Conservation (phyloP, 768 basidiomycete species). For the Hortiboletus campestris region DNA sequence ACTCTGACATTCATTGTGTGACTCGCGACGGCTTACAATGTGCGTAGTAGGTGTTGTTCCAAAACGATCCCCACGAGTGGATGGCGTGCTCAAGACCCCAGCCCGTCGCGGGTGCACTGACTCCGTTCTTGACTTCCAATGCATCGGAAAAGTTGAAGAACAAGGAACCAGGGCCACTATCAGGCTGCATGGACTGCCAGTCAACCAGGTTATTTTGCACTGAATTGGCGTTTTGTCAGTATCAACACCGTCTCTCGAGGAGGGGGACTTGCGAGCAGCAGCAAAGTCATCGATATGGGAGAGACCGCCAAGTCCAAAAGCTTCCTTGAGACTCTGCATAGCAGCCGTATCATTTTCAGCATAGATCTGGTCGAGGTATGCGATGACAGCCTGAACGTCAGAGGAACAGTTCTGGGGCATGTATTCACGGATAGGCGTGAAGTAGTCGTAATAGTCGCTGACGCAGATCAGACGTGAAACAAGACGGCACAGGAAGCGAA, state of each 20-base stretch:
- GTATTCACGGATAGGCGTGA: conserved; percentile 63
- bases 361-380: conserved; percentile 60
- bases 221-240: conserved; percentile 33
- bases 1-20: not conserved
- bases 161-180: conserved; percentile 38
- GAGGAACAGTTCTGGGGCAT: conserved; percentile 76
- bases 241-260: not conserved
- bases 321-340: conserved; percentile 52
- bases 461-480: not conserved
- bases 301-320: conserved; percentile 56
- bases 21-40: conserved; percentile 36
- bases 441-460: conserved; percentile 46
- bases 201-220: conserved; percentile 56
- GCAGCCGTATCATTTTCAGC: conserved; percentile 41
- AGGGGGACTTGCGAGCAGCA: conserved; percentile 43
- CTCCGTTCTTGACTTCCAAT: conserved; percentile 39
- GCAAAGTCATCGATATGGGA: conserved; percentile 68
- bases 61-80: conserved; percentile 58
- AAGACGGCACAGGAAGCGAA: not conserved
- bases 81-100: conserved; percentile 66
- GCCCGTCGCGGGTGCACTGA: conserved; percentile 44
- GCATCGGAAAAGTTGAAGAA: conserved; percentile 43
- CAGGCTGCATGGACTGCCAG: conserved; percentile 63
- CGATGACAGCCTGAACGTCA: conserved; percentile 63
- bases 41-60: conserved; percentile 48